Evolutionary conservation across 2,329 filamentous ascomycete species (phyloP).

Genomic region (Basipetospora sp.): DNA sequence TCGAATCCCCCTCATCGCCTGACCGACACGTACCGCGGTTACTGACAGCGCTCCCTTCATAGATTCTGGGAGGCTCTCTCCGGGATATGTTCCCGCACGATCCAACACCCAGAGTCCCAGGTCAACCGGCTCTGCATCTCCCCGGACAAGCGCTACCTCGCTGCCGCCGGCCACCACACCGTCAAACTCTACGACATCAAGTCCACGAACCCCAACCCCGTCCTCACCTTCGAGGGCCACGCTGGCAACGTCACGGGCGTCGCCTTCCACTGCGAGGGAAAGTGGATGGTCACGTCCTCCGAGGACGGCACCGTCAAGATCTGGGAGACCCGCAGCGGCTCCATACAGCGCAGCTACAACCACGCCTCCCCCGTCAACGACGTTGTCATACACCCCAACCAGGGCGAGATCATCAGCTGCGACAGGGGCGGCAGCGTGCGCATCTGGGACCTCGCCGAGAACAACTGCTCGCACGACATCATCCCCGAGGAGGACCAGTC

Average conservation of each 20-base stretch:
- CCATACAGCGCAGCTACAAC: constrained; percentile 80
- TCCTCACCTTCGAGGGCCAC: constrained; percentile 90
- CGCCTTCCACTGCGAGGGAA: constrained; percentile 94
- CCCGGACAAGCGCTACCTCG: constrained; percentile 90
- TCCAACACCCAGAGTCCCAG: constrained; percentile 94
- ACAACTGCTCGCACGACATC: constrained; percentile 89
- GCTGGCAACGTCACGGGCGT: constrained; percentile 92
- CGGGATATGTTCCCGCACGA: constrained; percentile 93
- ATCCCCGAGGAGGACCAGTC: constrained; percentile 92
- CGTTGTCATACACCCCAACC: constrained; percentile 98
- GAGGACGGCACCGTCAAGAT: constrained; percentile 96
- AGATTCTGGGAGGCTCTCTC: constrained; percentile 98
- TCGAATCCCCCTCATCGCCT: constrained; percentile 8
- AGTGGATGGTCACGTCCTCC: constrained; percentile 98
- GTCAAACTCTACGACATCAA: constrained; percentile 99
- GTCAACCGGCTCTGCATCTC: constrained; percentile 97
- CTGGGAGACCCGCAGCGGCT: constrained; percentile 79
- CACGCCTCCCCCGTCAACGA: constrained; percentile 87
- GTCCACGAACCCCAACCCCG: constrained; percentile 85
- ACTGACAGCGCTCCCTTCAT: constrained; percentile 8
- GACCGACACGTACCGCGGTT: neutral
- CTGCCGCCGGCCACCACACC: constrained; percentile 62
- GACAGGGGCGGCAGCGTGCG: constrained; percentile 84
- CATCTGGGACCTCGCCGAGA: constrained; percentile 93
- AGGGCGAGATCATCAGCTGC: constrained; percentile 94